phyloP scores from a whole-genome alignment of 805 yeast genomes.

The Metschnikowia sp. region DNA sequence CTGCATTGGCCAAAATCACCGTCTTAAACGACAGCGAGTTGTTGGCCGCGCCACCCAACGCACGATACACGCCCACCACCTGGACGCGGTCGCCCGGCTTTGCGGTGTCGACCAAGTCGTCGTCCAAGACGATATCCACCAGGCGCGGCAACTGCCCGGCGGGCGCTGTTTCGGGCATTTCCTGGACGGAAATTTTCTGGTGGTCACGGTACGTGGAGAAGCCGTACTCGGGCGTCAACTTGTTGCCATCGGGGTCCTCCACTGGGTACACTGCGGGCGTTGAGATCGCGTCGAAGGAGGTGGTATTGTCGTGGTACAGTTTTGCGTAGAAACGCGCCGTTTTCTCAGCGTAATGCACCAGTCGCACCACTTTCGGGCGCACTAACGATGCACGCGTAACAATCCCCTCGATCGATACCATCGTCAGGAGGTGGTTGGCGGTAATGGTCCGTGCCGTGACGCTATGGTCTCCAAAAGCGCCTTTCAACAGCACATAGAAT shows the following conservation, averaged over 20 bases:
- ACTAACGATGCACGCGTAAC: slow-evolving; percentile 92
- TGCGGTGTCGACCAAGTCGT: slow-evolving; percentile 85
- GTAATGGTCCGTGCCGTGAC: slow-evolving; percentile 85
- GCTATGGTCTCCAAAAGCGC: slow-evolving; percentile 86
- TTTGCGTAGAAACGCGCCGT: slow-evolving; percentile 84
- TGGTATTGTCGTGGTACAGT: slow-evolving; percentile 89
- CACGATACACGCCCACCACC: slow-evolving; percentile 88
- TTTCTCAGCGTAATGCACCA: slow-evolving; percentile 88
- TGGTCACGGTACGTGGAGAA: slow-evolving; percentile 90
- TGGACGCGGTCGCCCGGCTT: slow-evolving; percentile 97
- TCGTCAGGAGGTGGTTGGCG: slow-evolving; percentile 70
- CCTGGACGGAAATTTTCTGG: slow-evolving; percentile 90
- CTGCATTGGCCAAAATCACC: slow-evolving; percentile 82
- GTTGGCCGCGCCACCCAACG: slow-evolving; percentile 70
- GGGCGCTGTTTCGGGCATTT: slow-evolving; percentile 97
- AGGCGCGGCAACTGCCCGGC: slow-evolving; percentile 97
- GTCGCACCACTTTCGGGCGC: slow-evolving; percentile 85
- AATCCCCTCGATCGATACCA: slow-evolving; percentile 90
- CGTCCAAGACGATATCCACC: slow-evolving; percentile 88
- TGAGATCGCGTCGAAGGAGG: slow-evolving; percentile 79
- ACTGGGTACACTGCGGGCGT: slow-evolving; percentile 89
- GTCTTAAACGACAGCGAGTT: slow-evolving; percentile 73
- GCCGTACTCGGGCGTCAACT: slow-evolving; percentile 87
- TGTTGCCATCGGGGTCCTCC: slow-evolving; percentile 88
- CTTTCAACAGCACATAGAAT: slow-evolving; percentile 77